phyloP scores from a whole-genome alignment of 495 filamentous ascomycete species.

The Patellaria atrata region DNA sequence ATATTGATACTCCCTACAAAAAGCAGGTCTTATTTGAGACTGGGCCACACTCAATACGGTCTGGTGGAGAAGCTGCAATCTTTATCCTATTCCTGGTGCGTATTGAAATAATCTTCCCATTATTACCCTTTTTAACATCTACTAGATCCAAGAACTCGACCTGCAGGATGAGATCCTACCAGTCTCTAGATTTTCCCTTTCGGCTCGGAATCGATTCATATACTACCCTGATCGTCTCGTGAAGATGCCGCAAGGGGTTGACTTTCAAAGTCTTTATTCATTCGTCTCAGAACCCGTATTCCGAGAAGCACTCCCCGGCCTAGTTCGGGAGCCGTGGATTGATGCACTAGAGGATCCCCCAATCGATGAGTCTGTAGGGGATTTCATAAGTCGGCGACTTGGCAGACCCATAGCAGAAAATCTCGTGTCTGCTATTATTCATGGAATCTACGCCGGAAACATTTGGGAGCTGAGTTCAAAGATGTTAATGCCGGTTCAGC shows the following conservation, averaged over 20 bases:
- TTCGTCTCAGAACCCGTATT: constrained; percentile 2
- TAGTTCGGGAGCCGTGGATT: constrained; percentile 48
- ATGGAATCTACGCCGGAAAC: constrained; percentile 93
- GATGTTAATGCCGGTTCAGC: constrained; percentile 40
- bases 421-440: constrained; percentile 59
- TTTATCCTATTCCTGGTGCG: constrained; percentile 35
- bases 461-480: constrained; percentile 62
- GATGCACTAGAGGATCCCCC: constrained; percentile 13
- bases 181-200: constrained; percentile 34
- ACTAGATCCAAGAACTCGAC: constrained; percentile 47
- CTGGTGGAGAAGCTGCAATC: constrained; percentile 31
- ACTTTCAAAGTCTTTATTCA: not conserved
- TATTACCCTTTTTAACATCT: constrained; percentile 2
- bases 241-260: constrained; percentile 39
- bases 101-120: constrained; percentile 33
- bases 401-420: constrained; percentile 52
- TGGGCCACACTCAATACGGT: constrained; percentile 67
- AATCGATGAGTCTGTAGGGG: constrained; percentile 57
- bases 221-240: constrained; percentile 90
- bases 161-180: constrained; percentile 49
- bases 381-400: constrained; percentile 47
- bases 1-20: constrained; percentile 43
- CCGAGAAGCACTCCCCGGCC: constrained; percentile 17
- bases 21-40: constrained; percentile 62
- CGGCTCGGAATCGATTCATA: constrained; percentile 56